Evolutionary conservation across 2,329 filamentous ascomycete genomes (phyloP).

Genomic region (Claviceps fusiformis): DNA sequence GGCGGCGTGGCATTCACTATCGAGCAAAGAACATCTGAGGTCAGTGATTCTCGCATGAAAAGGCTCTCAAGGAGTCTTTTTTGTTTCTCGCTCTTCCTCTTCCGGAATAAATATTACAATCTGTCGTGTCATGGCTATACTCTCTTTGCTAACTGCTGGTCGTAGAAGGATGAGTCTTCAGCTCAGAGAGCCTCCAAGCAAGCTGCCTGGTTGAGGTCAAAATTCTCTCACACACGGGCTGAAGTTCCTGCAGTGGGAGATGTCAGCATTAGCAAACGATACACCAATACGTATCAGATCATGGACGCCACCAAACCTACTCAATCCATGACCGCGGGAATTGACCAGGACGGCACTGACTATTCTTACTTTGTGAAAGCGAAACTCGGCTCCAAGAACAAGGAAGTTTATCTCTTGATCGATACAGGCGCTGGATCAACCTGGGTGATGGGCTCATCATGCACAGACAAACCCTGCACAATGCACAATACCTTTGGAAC

Average conservation of each 20-base stretch:
- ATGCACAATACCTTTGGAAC: constrained; percentile 58
- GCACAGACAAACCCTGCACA: constrained; percentile 50
- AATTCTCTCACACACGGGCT: constrained; percentile 4
- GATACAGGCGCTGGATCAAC: constrained; percentile 59
- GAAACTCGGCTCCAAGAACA: constrained; percentile 39
- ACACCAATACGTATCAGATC: constrained; percentile 32
- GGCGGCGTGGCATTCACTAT: constrained; percentile 26
- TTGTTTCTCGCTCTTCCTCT: too few species aligned
- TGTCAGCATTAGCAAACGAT: constrained; percentile 16
- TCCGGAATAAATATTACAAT: too few species aligned
- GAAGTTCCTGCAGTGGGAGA: not conserved
- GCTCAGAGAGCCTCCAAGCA: constrained; percentile 7
- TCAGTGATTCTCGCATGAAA: not conserved
- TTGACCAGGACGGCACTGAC: constrained; percentile 52
- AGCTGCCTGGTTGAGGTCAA: constrained; percentile 6
- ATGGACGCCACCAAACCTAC: constrained; percentile 31
- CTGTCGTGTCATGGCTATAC: constrained; percentile 13
- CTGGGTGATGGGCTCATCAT: constrained; percentile 69
- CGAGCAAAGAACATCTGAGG: constrained; percentile 19
- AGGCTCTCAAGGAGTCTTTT: not conserved
- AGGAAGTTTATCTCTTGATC: constrained; percentile 46
- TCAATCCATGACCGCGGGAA: constrained; percentile 34
- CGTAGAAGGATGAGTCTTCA: constrained; percentile 2
- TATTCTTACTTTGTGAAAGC: constrained; percentile 51
- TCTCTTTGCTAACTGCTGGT: not conserved